These are phyloP conservation scores for Termitomyces sp. DNA, from an alignment of 768 basidiomycete species.

Conservation along the genomic window DNA sequence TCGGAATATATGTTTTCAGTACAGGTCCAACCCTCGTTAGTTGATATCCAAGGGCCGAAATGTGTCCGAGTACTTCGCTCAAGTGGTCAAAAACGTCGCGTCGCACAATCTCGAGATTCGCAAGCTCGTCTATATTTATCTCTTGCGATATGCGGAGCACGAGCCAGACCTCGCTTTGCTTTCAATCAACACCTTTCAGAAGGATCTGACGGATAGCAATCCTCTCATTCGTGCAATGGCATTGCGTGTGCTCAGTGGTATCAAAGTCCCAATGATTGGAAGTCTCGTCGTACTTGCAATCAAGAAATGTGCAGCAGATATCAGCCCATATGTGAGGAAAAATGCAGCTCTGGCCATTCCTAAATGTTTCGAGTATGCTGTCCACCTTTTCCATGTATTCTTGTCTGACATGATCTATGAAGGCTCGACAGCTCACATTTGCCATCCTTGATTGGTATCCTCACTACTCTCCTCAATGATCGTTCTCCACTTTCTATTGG, in stretches of 20 bases:
- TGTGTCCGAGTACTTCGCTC: conserved; percentile 92
- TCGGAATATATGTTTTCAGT: not conserved
- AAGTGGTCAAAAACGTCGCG: conserved; percentile 96
- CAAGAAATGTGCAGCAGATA: conserved; percentile 88
- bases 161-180: conserved; percentile 94
- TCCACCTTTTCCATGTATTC: not conserved
- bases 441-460: conserved; percentile 64
- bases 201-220: conserved; percentile 88
- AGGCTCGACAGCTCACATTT: conserved; percentile 79
- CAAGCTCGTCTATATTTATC: conserved; percentile 97
- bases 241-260: conserved; percentile 87
- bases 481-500: conserved; percentile 88
- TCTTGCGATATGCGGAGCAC: conserved; percentile 87
- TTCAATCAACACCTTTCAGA: conserved; percentile 98
- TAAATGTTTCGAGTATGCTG: conserved; percentile 67
- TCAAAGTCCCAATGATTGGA: conserved; percentile 86
- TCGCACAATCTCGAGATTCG: conserved; percentile 90
- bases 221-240: conserved; percentile 98
- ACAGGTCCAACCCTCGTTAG: conserved; percentile 35
- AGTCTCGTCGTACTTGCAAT: conserved; percentile 84
- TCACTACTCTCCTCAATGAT: conserved; percentile 66
- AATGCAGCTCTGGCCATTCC: conserved; percentile 88
- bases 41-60: conserved; percentile 91
- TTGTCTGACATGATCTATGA: conserved; percentile 6
- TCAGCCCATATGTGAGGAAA: conserved; percentile 94